Evolutionary conservation across 164 flowering plant species (phyloP), one percentile per base, ranked within the genome.

Genomic region (Saururus chinensis): DNA sequence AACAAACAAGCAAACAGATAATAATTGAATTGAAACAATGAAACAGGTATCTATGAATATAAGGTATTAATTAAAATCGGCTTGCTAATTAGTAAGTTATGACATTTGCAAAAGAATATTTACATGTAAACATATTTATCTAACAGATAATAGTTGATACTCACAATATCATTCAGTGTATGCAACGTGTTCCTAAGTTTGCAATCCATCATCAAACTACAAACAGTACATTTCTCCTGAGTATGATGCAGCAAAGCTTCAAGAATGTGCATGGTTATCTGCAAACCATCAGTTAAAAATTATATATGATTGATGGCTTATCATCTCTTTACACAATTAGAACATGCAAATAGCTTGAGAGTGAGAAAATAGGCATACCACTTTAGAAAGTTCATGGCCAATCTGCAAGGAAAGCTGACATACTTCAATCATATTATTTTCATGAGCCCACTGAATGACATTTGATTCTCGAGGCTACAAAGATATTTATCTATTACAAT

Each of bases 341-440:
- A 56, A 19, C n/a, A 24, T 17, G 19, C 19, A 41, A 26, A 19
- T 2, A 63, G 9, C n/a, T n/a, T n/a, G 37, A 21, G 54, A 55
- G 37, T 11, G n/a, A 40, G 20, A 48, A n/a, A 25, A 41, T 24
- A 25, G n/a, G 64, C 7, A 12, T 64, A 80, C 84, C 81, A 80
- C 84, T 77, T 72, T 72, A 23, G 77, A 70, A 59, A 77, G 74
- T 55, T 77, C 75, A 63, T 68, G 74, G 40, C 81, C 81, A 52
- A 53, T 62, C 59, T 70, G 66, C 41, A 78, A 64, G 62, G 68
- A 60, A 21, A 22, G 24, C 56, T 40, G 40, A 58, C 80, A 74
- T n/a, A 67, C 62, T 62, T 74, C 75, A 51, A 76, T 66, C 61
- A 80, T 42, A 37, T 73, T 19, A 25, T 57, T 76, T 45, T 70